These are phyloP conservation scores for Achaetomium macrosporum DNA, from an alignment of 2,329 filamentous ascomycete genomes.

Conservation along the genomic window DNA sequence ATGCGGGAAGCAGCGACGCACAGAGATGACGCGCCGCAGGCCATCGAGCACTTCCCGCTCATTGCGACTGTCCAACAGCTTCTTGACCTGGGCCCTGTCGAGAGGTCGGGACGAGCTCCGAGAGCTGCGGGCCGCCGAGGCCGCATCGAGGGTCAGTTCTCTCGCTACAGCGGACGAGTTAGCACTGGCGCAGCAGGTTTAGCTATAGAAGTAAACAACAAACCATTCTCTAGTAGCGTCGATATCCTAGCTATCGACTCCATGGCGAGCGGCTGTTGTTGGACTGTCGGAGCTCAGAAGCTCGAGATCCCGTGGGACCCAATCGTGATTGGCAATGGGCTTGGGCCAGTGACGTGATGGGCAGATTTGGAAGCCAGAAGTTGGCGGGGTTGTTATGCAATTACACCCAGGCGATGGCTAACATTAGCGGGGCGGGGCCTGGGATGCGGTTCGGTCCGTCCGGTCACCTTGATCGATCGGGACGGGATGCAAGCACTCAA, in stretches of 20 bases:
- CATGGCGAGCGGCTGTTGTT: constrained; percentile 47
- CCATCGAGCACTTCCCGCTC: constrained; percentile 92
- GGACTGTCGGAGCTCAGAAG: constrained; percentile 6
- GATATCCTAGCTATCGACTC: constrained; percentile 95
- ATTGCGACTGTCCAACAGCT: constrained; percentile 86
- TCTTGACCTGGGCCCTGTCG: constrained; percentile 82
- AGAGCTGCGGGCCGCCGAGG: constrained; percentile 71
- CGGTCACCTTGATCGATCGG: constrained; percentile 1
- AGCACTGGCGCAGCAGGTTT: neutral
- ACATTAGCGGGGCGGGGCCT: neutral
- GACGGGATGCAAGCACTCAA: neutral
- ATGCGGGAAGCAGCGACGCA: constrained; percentile 40
- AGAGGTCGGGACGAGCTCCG: constrained; percentile 56
- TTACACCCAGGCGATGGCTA: constrained; percentile 17
- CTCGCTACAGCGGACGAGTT: constrained; percentile 54
- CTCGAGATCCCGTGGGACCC: neutral
- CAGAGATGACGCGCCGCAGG: constrained; percentile 78
- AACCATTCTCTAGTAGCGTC: constrained; percentile 90
- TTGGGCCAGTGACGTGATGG: constrained; percentile 21
- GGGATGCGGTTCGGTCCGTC: constrained; percentile 12
- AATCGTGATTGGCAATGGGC: neutral
- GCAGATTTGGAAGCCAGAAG: neutral
- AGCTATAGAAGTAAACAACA: constrained; percentile 24
- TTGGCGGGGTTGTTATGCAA: constrained; percentile 20
- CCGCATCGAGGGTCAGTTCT: constrained; percentile 95